These are phyloP conservation scores for Trichoderma erinaceum DNA, from an alignment of 495 filamentous ascomycete species.

Conservation along the genomic window DNA sequence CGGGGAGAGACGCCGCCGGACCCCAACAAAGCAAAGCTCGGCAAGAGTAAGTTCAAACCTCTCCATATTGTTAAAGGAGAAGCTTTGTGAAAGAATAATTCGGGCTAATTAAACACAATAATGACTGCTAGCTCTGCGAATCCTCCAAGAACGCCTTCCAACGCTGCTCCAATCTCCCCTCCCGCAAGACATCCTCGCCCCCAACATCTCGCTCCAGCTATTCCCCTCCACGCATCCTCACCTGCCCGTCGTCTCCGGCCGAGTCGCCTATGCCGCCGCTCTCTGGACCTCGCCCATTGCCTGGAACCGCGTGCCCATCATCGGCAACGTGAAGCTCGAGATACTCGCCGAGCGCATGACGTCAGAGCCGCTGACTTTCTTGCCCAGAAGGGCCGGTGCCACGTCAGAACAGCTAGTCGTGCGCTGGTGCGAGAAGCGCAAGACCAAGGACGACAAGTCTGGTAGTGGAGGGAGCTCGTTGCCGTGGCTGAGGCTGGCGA, in stretches of 20 bases:
- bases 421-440: constrained; percentile 64
- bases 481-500: constrained; percentile 16
- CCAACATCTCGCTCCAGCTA: constrained; percentile 84
- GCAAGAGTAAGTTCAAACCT: constrained; percentile 60
- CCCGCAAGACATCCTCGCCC: constrained; percentile 80
- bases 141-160: constrained; percentile 79
- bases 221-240: constrained; percentile 96
- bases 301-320: constrained; percentile 84
- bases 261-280: constrained; percentile 84
- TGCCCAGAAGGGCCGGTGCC: constrained; percentile 32
- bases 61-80: constrained; percentile 3
- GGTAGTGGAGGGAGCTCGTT: constrained; percentile 18
- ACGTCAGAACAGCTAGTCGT: constrained; percentile 76
- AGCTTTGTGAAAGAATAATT: no score
- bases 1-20: constrained; percentile 36
- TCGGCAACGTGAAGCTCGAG: constrained; percentile 80
- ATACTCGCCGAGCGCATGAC: constrained; percentile 86
- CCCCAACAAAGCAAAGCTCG: constrained; percentile 80
- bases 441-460: constrained; percentile 25
- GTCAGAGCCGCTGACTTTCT: constrained; percentile 34
- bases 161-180: constrained; percentile 77
- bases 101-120: neutral
- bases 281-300: constrained; percentile 93
- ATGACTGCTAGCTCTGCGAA: constrained; percentile 60
- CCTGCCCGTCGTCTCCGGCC: constrained; percentile 82